Conservation (phyloP, 2,329 filamentous ascomycete genomes). For the Diaporthe sp. region DNA sequence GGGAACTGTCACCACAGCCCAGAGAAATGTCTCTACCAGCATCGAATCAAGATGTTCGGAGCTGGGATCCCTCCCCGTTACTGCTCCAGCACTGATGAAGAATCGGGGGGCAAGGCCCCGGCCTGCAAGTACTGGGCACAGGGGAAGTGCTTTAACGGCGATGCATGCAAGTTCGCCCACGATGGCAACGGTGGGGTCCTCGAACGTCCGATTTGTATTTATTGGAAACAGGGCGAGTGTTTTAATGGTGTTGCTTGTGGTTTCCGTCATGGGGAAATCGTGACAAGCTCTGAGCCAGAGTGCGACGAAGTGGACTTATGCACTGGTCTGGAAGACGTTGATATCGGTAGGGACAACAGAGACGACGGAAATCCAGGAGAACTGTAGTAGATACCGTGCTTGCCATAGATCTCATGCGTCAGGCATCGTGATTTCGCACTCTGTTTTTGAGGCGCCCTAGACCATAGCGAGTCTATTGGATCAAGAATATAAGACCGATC, state of each 20-base stretch:
- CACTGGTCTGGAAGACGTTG: neutral
- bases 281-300: neutral
- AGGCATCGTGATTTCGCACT: too few species aligned
- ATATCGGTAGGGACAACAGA: too few species aligned
- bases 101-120: neutral
- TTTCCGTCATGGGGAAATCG: neutral
- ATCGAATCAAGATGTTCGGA: neutral
- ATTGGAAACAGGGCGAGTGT: neutral
- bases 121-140: neutral
- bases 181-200: neutral
- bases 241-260: neutral
- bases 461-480: too few species aligned
- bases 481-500: too few species aligned
- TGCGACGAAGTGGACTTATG: neutral
- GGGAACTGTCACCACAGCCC: neutral
- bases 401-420: too few species aligned
- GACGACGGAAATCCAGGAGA: too few species aligned
- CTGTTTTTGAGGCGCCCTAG: too few species aligned
- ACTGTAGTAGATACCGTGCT: too few species aligned
- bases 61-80: too few species aligned
- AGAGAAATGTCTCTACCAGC: neutral
- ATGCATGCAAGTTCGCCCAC: neutral
- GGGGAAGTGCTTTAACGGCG: neutral
- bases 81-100: accelerated
- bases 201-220: neutral